These are phyloP conservation scores for Purpureocillium lavendulum DNA, from an alignment of 2,329 filamentous ascomycete species.

Conservation along the genomic window DNA sequence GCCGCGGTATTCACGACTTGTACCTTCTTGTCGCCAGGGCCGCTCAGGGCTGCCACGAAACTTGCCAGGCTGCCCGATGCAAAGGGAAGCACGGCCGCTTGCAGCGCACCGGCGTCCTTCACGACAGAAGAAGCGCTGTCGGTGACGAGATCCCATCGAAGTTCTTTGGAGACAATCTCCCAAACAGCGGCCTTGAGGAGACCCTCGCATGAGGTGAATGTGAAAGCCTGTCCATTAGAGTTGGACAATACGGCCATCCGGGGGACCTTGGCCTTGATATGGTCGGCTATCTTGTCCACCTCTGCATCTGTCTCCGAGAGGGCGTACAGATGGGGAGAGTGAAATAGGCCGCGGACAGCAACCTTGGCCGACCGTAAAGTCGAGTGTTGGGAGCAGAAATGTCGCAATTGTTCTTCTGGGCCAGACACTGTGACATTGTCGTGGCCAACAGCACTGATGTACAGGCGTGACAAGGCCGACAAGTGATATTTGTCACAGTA, in stretches of 20 bases:
- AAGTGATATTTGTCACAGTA: not conserved
- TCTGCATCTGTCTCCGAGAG: not conserved
- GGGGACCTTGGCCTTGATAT: not conserved
- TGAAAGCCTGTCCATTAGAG: not conserved
- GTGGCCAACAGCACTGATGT: slow-evolving; percentile 1
- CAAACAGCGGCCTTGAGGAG: not conserved
- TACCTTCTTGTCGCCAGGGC: not conserved
- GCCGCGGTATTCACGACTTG: not conserved
- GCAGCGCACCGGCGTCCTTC: not conserved
- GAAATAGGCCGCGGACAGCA: not conserved
- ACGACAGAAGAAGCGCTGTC: not conserved
- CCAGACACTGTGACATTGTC: slow-evolving; percentile 1
- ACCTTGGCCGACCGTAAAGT: not conserved
- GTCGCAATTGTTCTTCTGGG: not conserved
- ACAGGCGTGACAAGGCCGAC: not conserved
- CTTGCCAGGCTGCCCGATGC: not conserved
- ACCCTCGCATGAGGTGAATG: not conserved
- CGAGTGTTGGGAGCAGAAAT: not conserved
- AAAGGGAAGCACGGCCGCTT: not conserved
- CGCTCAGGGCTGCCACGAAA: not conserved
- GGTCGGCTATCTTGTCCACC: not conserved
- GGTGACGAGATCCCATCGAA: slow-evolving; percentile 1
- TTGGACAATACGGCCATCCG: not conserved
- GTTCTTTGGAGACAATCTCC: not conserved
- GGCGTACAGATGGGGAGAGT: not conserved